Evolutionary conservation across 176 grass and related monocot species (phyloP).

Genomic region (Metroxylon sagu): DNA sequence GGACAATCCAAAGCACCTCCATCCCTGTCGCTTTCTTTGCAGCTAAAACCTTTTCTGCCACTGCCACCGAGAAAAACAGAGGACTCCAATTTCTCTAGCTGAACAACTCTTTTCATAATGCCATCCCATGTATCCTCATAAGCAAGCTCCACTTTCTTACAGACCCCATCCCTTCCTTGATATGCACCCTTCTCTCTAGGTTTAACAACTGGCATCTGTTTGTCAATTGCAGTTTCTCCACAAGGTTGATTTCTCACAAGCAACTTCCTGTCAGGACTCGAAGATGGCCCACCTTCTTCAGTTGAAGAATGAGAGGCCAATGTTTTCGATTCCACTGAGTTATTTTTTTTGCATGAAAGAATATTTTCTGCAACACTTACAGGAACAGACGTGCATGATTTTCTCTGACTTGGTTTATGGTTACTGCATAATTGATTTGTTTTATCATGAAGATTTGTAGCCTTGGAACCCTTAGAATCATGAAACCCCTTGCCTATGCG

Average conservation of each 20-base stretch:
- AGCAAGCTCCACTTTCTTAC: background rate
- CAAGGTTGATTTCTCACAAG: constrained; percentile 2
- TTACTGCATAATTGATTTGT: constrained; percentile 18
- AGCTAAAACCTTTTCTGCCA: too few relatives aligned
- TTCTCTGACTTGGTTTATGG: constrained; percentile 6
- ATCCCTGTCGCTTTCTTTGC: too few relatives aligned
- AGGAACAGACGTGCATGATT: constrained; percentile 17
- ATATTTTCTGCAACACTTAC: too few relatives aligned
- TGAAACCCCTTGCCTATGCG: constrained; percentile 31
- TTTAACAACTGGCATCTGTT: constrained; percentile 8
- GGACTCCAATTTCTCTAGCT: background rate
- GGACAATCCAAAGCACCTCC: too few relatives aligned
- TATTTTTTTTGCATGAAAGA: too few relatives aligned
- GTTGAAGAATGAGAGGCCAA: constrained; percentile 15
- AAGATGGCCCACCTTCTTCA: background rate
- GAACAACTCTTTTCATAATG: background rate
- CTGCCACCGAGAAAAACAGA: too few relatives aligned
- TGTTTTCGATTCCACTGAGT: constrained; percentile 8
- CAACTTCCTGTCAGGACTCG: constrained; percentile 9
- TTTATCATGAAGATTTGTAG: constrained; percentile 9
- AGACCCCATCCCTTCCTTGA: constrained; percentile 7
- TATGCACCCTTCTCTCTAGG: constrained; percentile 11
- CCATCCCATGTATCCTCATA: background rate
- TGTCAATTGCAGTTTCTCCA: constrained; percentile 20
- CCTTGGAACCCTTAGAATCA: constrained; percentile 23